These are phyloP conservation scores for Psilocybe sp. DNA, from an alignment of 768 basidiomycete genomes.

Conservation along the genomic window DNA sequence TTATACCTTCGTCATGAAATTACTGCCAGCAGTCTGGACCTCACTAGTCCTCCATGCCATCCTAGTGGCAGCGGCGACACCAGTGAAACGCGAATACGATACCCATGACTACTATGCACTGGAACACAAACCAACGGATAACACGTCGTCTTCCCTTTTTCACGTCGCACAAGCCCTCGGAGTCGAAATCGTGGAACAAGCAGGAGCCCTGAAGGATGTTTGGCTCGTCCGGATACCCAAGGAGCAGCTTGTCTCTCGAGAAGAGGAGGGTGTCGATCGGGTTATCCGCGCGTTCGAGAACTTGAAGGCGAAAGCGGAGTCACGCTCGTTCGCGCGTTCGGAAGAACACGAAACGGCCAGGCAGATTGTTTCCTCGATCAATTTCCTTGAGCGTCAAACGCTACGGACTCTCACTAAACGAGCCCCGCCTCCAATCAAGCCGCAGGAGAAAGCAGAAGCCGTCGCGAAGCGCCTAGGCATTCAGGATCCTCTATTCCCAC, in stretches of 20 bases:
- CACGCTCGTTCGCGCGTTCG: conserved; percentile 36
- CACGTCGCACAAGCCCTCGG: conserved; percentile 62
- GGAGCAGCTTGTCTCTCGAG: conserved; percentile 27
- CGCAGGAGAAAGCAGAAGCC: conserved; percentile 36
- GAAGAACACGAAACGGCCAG: conserved; percentile 36
- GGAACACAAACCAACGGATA: conserved; percentile 48
- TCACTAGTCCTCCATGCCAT: conserved; percentile 14
- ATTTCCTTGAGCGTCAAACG: conserved; percentile 56
- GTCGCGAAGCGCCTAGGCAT: conserved; percentile 62
- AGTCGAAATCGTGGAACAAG: conserved; percentile 83
- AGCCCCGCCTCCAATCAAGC: conserved; percentile 57
- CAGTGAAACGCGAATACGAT: conserved; percentile 50
- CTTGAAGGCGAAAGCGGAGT: conserved; percentile 33
- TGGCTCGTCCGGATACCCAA: conserved; percentile 77
- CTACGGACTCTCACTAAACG: conserved; percentile 68
- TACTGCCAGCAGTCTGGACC: conserved; percentile 7
- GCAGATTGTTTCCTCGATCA: conserved; percentile 51
- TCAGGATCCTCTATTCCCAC: conserved; percentile 74
- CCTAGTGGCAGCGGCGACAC: conserved; percentile 26
- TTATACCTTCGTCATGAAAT: too few species aligned
- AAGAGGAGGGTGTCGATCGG: conserved; percentile 34
- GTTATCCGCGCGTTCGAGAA: conserved; percentile 49
- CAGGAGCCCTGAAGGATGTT: conserved; percentile 74
- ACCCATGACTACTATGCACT: conserved; percentile 82
- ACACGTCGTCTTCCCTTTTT: conserved; percentile 44